Evolutionary conservation across 1,139 yeast genomes (phyloP), one percentile per base, ranked within the genome.

Genomic region (Trichomonascaceae sp.): DNA sequence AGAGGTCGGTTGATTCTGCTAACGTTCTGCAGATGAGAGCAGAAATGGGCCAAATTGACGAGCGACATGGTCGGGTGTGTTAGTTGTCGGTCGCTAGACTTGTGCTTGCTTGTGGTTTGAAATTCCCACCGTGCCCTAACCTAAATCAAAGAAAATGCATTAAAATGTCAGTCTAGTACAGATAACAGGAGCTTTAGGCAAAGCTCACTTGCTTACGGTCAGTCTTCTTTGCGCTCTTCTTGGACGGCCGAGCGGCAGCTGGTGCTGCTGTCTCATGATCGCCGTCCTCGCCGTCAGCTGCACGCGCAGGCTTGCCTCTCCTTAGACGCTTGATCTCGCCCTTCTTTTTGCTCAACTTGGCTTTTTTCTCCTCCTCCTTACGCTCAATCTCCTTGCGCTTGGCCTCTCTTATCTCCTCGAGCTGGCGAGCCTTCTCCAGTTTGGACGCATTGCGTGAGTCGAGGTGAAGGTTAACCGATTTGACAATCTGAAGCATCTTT

Each of bases 21-120:
- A 46, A 92, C 84, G 62, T 89, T 89, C 58, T 84, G 93, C 42
- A 89, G 57, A 52, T 89, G 98, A 22, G 93, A 77, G 54, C 95
- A 84, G 37, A 79, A 69, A 59, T 82, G 73, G 20, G 92, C 93
- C 44, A 87, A 67, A 47, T 76, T 77, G 33, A 80, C 93, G 41
- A 87, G 68, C 26, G 96, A 85, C 94, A 85, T 82, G 32, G 26
- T 50, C 15, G 23, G 30, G n/a, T n/a, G n/a, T n/a, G n/a, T n/a
- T n/a, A n/a, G n/a, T n/a, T n/a, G n/a, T n/a, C n/a, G n/a, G n/a
- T n/a, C n/a, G n/a, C n/a, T n/a, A n/a, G n/a, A n/a, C n/a, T n/a
- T n/a, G n/a, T n/a, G n/a, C n/a, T n/a, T n/a, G n/a, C n/a, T n/a
- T n/a, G n/a, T n/a, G n/a, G n/a, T n/a, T n/a, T n/a, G n/a, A n/a